Evolutionary conservation across 2,329 filamentous ascomycete genomes (phyloP).

Genomic region (Cryphonectria radicalis): DNA sequence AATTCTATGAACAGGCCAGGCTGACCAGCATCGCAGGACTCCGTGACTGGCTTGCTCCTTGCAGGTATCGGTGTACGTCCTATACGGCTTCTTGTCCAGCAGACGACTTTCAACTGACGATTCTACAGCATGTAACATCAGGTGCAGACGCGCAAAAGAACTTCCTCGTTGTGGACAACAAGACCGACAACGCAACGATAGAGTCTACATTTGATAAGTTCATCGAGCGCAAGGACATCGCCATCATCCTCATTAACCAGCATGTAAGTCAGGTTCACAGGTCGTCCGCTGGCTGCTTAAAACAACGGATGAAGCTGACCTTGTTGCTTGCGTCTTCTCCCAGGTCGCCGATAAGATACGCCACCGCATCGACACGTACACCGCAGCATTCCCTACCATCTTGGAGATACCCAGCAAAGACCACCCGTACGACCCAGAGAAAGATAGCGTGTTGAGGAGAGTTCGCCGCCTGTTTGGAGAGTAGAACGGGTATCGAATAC

Average conservation of each 20-base stretch:
- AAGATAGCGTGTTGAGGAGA: conserved; percentile 93
- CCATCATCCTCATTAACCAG: conserved; percentile 95
- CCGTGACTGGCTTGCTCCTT: conserved; percentile 91
- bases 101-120: conserved; percentile 23
- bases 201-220: conserved; percentile 90
- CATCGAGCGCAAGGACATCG: conserved; percentile 93
- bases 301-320: neutral
- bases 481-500: conserved; percentile 45
- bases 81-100: neutral
- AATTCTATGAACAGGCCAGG: conserved; percentile 16
- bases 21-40: conserved; percentile 65
- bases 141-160: conserved; percentile 93
- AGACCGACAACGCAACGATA: conserved; percentile 87
- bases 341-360: conserved; percentile 95
- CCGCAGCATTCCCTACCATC: conserved; percentile 92
- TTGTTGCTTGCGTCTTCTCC: neutral
- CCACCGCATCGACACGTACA: conserved; percentile 86
- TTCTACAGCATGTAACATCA: conserved; percentile 79
- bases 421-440: conserved; percentile 97
- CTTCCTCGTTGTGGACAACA: conserved; percentile 93
- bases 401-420: conserved; percentile 99
- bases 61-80: conserved; percentile 84
- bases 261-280: conserved; percentile 65
- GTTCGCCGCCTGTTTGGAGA: conserved; percentile 73
- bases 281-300: neutral